Percentiles rank a stretch among this genome's conserved stretches.
Evolutionary conservation across 192 early-diverging fungal genomes (phyloP).

Genomic region (Podila epigama): DNA sequence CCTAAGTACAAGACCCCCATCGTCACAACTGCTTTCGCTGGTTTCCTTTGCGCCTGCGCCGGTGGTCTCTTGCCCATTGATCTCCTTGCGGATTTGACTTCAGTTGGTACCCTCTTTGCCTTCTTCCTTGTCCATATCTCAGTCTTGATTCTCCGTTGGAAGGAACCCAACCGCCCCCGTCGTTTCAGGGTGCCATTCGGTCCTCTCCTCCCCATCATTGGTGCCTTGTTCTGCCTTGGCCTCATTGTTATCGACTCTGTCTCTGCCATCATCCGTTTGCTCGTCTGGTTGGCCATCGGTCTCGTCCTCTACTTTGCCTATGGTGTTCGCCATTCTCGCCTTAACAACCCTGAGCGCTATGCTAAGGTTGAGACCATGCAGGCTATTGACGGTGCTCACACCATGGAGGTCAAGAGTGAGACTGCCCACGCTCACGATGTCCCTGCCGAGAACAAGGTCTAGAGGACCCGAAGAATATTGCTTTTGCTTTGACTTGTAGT

Average conservation of each 20-base stretch:
- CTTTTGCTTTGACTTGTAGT: too few species aligned
- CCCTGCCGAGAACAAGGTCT: not conserved
- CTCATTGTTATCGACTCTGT: slow-evolving; percentile 73
- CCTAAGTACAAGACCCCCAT: slow-evolving; percentile 79
- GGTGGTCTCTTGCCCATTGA: slow-evolving; percentile 85
- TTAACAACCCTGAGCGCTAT: slow-evolving; percentile 56
- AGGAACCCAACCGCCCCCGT: slow-evolving; percentile 69
- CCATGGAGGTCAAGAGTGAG: slow-evolving; percentile 10
- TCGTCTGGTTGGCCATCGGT: slow-evolving; percentile 82
- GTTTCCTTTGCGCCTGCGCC: slow-evolving; percentile 68
- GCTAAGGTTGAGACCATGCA: slow-evolving; percentile 12
- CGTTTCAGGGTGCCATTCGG: slow-evolving; percentile 77
- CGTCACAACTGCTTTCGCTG: slow-evolving; percentile 71
- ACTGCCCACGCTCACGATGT: not conserved
- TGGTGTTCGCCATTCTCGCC: slow-evolving; percentile 65
- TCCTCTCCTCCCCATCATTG: slow-evolving; percentile 68
- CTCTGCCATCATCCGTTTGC: slow-evolving; percentile 74
- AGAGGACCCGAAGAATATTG: too few species aligned
- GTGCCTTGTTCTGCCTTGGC: slow-evolving; percentile 62
- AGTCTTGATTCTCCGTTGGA: slow-evolving; percentile 75
- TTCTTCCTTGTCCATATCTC: slow-evolving; percentile 85
- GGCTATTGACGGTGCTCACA: slow-evolving; percentile 5
- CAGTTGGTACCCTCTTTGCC: slow-evolving; percentile 86
- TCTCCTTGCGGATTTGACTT: slow-evolving; percentile 84
- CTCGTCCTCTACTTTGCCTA: slow-evolving; percentile 74